phyloP scores from a whole-genome alignment of 768 basidiomycete genomes.

The Ramaria rubella region DNA sequence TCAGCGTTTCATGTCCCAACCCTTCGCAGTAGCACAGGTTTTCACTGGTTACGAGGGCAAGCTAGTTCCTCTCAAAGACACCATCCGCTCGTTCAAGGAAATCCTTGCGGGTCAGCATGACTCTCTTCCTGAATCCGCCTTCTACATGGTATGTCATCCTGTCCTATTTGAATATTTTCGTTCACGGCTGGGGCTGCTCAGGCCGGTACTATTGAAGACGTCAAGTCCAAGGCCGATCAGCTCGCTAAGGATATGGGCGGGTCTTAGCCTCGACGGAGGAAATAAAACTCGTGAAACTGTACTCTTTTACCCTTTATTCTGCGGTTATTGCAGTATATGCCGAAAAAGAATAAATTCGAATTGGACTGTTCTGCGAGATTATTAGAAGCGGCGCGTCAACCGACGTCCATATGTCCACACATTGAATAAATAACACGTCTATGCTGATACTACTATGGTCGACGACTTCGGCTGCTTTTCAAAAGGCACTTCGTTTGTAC shows the following conservation, averaged over 20 bases:
- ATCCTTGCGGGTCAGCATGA: conserved; percentile 90
- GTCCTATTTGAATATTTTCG: not conserved
- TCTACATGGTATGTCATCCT: conserved; percentile 76
- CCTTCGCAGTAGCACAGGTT: conserved; percentile 99
- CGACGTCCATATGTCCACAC: not conserved
- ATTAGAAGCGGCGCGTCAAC: no score
- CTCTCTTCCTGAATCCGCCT: conserved; percentile 87
- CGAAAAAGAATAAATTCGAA: not conserved
- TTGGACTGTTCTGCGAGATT: not conserved
- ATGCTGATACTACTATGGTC: not conserved
- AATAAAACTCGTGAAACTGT: not conserved
- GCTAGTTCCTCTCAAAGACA: conserved; percentile 95
- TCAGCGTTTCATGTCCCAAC: conserved; percentile 99
- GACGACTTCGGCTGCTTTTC: not conserved
- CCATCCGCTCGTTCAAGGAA: conserved; percentile 94
- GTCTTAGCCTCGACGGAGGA: conserved; percentile 3
- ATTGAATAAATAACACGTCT: conserved; percentile 4
- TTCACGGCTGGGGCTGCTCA: conserved; percentile 16
- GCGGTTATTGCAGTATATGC: not conserved
- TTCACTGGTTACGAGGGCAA: conserved; percentile 99
- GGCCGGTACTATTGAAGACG: conserved; percentile 94
- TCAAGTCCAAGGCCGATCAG: conserved; percentile 95
- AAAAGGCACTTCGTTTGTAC: not conserved
- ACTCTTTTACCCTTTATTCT: not conserved
- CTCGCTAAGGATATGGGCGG: conserved; percentile 88